Evolutionary conservation across 331 rosid species (phyloP), one percentile per base, ranked within the genome.

Genomic region (Prunus yedoensis): DNA sequence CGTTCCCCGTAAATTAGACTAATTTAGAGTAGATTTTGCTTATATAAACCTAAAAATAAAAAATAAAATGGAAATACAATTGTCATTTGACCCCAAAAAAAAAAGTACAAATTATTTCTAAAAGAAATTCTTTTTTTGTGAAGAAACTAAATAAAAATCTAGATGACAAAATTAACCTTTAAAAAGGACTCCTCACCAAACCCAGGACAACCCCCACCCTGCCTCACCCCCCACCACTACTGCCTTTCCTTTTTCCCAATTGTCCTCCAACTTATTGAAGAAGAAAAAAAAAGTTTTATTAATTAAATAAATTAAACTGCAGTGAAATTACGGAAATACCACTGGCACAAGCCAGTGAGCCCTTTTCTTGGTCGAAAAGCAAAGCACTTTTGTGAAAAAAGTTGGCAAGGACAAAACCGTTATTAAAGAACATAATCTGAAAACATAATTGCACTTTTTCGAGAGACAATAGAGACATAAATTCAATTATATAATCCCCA

Each of bases 361-460:
- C 68, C 88, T 78, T 86, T 82, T 77, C 87, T 87, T 83, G 78
- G 82, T 73, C 71, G 81, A 83, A 91, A 91, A 86, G 95, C 84
- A 83, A 81, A 78, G 43, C 74, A 78, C 81, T 81, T 59, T 70
- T 73, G 71, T 21, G 56, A 71, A 68, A 68, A 89, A 85, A 83
- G 77, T 35, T 67, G 80, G 88, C 86, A 78, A 61, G 69, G 86
- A 89, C 90, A 85, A 82, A 86, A 71, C 83, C 83, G 78, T 83
- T 82, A 62, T 71, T 83, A 67, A 85, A 61, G 56, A 65, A 70
- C 80, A 66, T 72, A 83, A 71, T 82, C 80, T 71, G 32, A 63
- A 74, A 70, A 61, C 79, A 74, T 83, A 81, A 85, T 84, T 71
- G 67, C 86, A 82, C 89, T 85, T 86, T 90, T 74, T 17, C 45